Evolutionary conservation across 2,329 filamentous ascomycete genomes (phyloP), one percentile per base, ranked within the genome.

Genomic region (Pseudocercospora eumusae): DNA sequence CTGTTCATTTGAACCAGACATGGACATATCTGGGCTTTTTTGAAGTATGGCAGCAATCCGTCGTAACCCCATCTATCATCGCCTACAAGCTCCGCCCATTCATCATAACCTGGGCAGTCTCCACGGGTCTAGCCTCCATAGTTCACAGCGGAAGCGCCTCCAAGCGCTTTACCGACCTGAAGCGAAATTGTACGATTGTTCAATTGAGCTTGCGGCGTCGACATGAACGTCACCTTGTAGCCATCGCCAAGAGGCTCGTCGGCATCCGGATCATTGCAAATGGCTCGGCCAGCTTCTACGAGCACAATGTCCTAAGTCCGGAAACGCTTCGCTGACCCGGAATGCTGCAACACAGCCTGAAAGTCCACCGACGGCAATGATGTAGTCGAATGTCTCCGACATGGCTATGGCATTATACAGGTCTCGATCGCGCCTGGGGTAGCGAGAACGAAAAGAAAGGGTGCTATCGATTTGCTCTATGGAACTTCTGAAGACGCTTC

Each of bases 221-320:
- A 59, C 53, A 36, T 45, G 15, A 21, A 33, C 4, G 44, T 63
- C 40, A 6, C 45, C 15, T 52, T 52, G 21, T 27, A 50, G 11
- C 50, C 60, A 13, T 42, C 49, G 23, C 23, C 11, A 7, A 57
- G 42, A 13, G 52, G 57, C 8, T 28, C 31, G 13, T 23, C 18
- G 7, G 60, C 47, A 18, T 40, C 25, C 6, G 23, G 20, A 21
- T 60, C 42, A 81, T 89, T 89, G 77, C 88, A 93, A 77, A 96
- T 92, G 75, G 90, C 93, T 59, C 92, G 92, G 50, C 92, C 92
- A 67, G 88, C 92, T 81, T 96, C 92, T 75, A 96, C 89, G 71
- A 96, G 77, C 61, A 96, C 85, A 62, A 93, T 85, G n/a, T 68
- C 84, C 88, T 79, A 90, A 91, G 76, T 90, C 82, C 59, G 92